A percentile compares a stretch with the other conserved stretches of the same genome.
phyloP scores from a whole-genome alignment of 2,329 filamentous ascomycete genomes.

The Pezicula rhizophila region DNA sequence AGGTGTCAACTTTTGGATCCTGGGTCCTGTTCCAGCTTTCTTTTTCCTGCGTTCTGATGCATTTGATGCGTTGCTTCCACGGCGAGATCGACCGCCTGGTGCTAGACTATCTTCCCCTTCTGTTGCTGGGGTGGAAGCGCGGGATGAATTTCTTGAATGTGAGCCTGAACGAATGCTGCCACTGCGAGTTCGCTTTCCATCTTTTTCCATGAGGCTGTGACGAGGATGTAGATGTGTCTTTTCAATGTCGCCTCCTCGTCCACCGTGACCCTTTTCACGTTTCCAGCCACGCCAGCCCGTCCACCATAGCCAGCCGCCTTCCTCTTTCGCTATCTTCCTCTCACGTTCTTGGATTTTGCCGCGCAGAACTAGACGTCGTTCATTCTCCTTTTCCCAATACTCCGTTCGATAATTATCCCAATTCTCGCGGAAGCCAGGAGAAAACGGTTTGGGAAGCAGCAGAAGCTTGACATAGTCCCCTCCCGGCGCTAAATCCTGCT shows the following conservation, averaged over 20 bases:
- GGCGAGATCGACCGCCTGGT: constrained; percentile 15
- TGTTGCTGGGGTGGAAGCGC: constrained; percentile 27
- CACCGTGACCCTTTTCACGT: constrained; percentile 18
- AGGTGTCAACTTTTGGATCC: constrained; percentile 20
- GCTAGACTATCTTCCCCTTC: constrained; percentile 23
- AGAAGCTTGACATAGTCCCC: constrained; percentile 90
- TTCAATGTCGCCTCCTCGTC: constrained; percentile 20
- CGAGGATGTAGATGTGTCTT: constrained; percentile 22
- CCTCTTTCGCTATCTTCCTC: constrained; percentile 58
- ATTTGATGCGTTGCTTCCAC: constrained; percentile 23
- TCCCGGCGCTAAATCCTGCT: constrained; percentile 85
- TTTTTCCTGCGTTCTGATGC: constrained; percentile 23
- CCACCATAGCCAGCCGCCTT: constrained; percentile 81
- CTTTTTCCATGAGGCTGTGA: constrained; percentile 19
- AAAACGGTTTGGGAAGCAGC: constrained; percentile 89
- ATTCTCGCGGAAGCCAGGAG: constrained; percentile 87
- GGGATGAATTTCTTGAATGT: constrained; percentile 28
- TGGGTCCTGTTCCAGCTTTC: constrained; percentile 15
- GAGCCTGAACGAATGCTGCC: constrained; percentile 24
- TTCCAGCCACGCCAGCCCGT: constrained; percentile 60
- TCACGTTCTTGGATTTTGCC: constrained; percentile 64
- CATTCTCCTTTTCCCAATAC: constrained; percentile 97
- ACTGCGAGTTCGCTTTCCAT: constrained; percentile 23
- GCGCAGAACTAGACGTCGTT: constrained; percentile 70
- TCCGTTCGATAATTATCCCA: constrained; percentile 93